phyloP scores from a whole-genome alignment of 345 rosid species.

The rapeseed (Brassica napus) region DNA sequence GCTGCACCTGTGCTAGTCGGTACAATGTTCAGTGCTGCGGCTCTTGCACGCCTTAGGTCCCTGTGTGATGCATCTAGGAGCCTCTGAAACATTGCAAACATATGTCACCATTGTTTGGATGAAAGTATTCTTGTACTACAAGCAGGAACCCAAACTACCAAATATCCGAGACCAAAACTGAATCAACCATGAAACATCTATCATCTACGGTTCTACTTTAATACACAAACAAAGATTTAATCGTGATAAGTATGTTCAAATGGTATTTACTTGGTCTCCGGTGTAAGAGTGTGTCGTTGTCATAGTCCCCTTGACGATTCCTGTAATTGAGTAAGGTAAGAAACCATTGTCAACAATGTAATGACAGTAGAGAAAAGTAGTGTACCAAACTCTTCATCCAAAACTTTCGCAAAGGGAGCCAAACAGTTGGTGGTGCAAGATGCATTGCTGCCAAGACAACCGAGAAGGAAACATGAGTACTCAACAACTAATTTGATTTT shows the following conservation, averaged over 20 bases:
- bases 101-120: conserved; percentile 8
- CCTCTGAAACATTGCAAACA: conserved; percentile 55
- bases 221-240: not conserved
- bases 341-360: conserved; percentile 8
- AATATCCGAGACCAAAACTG: not conserved
- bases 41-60: conserved; percentile 97
- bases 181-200: not conserved
- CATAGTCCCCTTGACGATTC: conserved; percentile 98
- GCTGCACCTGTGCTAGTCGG: conserved; percentile 99
- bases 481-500: conserved; percentile 10
- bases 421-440: conserved; percentile 98
- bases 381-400: conserved; percentile 92
- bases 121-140: not conserved
- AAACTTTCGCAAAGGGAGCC: conserved; percentile 86
- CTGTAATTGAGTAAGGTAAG: conserved; percentile 43
- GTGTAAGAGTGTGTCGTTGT: conserved; percentile 99
- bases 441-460: conserved; percentile 67
- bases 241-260: not conserved
- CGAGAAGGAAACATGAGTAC: not conserved
- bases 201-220: not conserved
- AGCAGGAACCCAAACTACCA: not conserved
- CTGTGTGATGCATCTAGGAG: conserved; percentile 97
- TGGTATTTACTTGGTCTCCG: conserved; percentile 78
- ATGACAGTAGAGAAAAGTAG: not conserved
- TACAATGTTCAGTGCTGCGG: conserved; percentile 94